These are phyloP conservation scores for Talaromyces rugulosus DNA, from an alignment of 2,329 filamentous ascomycete genomes.

Conservation along the genomic window DNA sequence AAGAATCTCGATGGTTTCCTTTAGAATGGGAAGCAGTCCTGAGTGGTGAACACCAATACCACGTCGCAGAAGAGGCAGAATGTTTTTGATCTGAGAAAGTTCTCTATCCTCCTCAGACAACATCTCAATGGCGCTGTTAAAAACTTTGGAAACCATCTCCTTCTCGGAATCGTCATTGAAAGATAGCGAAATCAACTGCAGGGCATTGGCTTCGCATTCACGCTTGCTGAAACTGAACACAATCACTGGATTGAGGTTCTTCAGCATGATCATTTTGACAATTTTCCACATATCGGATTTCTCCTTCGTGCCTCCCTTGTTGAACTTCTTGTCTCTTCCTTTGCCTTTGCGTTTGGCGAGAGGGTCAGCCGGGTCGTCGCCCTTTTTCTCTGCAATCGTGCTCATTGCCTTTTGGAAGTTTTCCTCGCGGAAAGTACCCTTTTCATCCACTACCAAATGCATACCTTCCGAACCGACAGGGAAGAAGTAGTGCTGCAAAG, in stretches of 20 bases:
- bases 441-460: slow-evolving; percentile 91
- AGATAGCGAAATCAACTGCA: slow-evolving; percentile 78
- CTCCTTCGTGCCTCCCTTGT: slow-evolving; percentile 73
- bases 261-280: slow-evolving; percentile 97
- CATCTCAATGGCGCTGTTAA: slow-evolving; percentile 86
- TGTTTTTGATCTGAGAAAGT: slow-evolving; percentile 84
- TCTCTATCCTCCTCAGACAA: slow-evolving; percentile 86
- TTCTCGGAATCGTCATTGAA: slow-evolving; percentile 98
- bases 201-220: slow-evolving; percentile 85
- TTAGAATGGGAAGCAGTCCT: slow-evolving; percentile 87
- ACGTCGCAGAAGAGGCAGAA: slow-evolving; percentile 80
- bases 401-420: slow-evolving; percentile 98
- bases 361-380: slow-evolving; percentile 73
- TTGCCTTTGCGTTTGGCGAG: slow-evolving; percentile 78
- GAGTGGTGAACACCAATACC: slow-evolving; percentile 98
- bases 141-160: slow-evolving; percentile 89
- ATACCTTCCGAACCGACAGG: slow-evolving; percentile 89
- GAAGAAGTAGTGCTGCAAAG: slow-evolving; percentile 96
- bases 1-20: slow-evolving; percentile 97
- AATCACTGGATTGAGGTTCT: slow-evolving; percentile 95
- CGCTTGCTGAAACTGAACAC: slow-evolving; percentile 99
- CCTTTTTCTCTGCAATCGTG: slow-evolving; percentile 80
- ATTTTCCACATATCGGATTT: slow-evolving; percentile 92
- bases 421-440: slow-evolving; percentile 90
- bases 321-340: slow-evolving; percentile 86